phyloP scores from a whole-genome alignment of 768 basidiomycete species.

The Fibroporia radiculosa region DNA sequence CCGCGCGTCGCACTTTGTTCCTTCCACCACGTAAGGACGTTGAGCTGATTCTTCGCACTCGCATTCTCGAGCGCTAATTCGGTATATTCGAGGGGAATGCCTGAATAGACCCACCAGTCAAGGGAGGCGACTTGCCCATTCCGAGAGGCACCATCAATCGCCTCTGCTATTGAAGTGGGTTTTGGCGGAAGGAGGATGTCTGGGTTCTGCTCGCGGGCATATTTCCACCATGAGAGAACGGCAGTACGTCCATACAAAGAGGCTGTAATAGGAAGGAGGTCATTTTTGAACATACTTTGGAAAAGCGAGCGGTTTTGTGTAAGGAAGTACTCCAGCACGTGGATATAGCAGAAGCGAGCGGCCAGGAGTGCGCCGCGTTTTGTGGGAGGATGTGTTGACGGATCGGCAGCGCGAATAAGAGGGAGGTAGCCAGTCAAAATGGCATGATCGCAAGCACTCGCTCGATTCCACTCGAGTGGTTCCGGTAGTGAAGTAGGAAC shows the following conservation, averaged over 20 bases:
- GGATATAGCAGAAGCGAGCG: constrained; percentile 68
- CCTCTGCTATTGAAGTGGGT: constrained; percentile 50
- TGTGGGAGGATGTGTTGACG: constrained; percentile 51
- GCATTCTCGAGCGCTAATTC: constrained; percentile 76
- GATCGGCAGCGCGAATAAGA: constrained; percentile 53
- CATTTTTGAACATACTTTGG: constrained; percentile 52
- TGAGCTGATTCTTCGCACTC: constrained; percentile 68
- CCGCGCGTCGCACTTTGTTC: constrained; percentile 32
- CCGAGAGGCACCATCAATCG: constrained; percentile 73
- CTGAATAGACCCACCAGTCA: constrained; percentile 76
- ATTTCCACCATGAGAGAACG: constrained; percentile 80
- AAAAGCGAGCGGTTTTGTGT: constrained; percentile 59
- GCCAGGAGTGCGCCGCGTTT: constrained; percentile 58
- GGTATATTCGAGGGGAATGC: constrained; percentile 62
- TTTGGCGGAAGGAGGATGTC: constrained; percentile 51
- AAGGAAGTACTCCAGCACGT: constrained; percentile 69
- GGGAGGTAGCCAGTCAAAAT: constrained; percentile 60
- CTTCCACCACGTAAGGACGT: constrained; percentile 82
- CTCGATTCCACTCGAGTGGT: constrained; percentile 66
- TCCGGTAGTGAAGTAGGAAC: constrained; percentile 60
- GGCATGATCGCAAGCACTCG: constrained; percentile 61
- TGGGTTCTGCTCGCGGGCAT: constrained; percentile 51
- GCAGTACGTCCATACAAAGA: constrained; percentile 64
- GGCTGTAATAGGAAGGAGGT: constrained; percentile 71
- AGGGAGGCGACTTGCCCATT: constrained; percentile 68